phyloP scores from a whole-genome alignment of 179 eudicot genomes.

The Pouteria campechiana region DNA sequence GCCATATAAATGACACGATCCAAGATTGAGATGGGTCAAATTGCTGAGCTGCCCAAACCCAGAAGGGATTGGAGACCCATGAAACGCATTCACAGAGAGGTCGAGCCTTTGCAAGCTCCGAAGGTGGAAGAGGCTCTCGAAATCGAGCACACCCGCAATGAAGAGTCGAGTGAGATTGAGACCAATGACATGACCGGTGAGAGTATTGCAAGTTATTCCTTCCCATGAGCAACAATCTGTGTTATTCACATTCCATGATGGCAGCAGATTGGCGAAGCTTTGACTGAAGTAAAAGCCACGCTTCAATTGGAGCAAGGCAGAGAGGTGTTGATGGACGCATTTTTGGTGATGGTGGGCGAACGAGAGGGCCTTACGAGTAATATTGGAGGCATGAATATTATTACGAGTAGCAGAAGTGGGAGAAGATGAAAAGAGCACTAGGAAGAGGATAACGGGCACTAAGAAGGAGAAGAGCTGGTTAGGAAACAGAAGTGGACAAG shows the following conservation, averaged over 20 bases:
- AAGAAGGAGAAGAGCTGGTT: no score
- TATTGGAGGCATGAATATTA: no score
- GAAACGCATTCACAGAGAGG: slow-evolving; percentile 1
- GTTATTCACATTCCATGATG: not conserved
- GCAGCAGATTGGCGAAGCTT: not conserved
- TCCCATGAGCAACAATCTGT: slow-evolving; percentile 4
- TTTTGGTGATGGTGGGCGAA: no score
- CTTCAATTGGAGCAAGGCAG: not conserved
- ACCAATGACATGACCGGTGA: not conserved
- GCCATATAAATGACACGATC: not conserved
- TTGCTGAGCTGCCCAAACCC: not conserved
- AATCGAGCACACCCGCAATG: not conserved
- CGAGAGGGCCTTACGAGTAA: no score
- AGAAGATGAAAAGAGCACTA: no score
- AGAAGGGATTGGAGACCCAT: slow-evolving; percentile 3
- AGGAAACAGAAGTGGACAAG: no score
- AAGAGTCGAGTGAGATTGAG: slow-evolving; percentile 1
- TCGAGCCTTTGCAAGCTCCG: slow-evolving; percentile 4
- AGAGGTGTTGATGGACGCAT: no score
- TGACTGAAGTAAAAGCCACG: not conserved
- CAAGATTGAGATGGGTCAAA: not conserved
- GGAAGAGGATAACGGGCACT: no score
- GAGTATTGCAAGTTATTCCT: not conserved
- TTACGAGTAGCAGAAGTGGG: no score
- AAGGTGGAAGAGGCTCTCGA: slow-evolving; percentile 6